Evolutionary conservation across 805 yeast species (phyloP).

Genomic region (Wickerhamomyces alni): DNA sequence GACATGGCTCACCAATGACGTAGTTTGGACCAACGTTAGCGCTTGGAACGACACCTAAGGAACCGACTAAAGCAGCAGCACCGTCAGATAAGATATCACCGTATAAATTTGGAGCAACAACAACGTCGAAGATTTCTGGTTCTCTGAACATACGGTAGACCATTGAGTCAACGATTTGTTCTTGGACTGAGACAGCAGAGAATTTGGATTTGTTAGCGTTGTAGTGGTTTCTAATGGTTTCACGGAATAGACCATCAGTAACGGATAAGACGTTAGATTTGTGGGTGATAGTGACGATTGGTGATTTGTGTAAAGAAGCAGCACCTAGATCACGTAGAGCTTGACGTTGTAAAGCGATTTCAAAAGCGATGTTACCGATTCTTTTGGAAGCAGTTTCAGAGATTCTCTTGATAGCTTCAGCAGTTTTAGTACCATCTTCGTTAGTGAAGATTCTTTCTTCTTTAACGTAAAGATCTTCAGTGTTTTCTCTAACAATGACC

Average conservation of each 20-base stretch:
- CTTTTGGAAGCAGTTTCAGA: conserved; percentile 78
- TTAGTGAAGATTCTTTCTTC: conserved; percentile 75
- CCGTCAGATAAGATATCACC: conserved; percentile 97
- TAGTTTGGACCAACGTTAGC: conserved; percentile 96
- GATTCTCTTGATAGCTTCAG: conserved; percentile 97
- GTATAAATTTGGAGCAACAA: conserved; percentile 96
- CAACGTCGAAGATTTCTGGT: conserved; percentile 95
- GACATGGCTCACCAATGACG: conserved; percentile 99
- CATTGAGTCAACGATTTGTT: conserved; percentile 99
- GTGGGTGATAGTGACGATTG: conserved; percentile 88
- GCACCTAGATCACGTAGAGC: conserved; percentile 61
- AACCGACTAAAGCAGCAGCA: conserved; percentile 97
- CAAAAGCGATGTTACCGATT: conserved; percentile 87
- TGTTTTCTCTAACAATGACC: conserved; percentile 98
- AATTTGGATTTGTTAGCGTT: conserved; percentile 52
- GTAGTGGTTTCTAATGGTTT: conserved; percentile 47
- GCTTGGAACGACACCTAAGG: conserved; percentile 95
- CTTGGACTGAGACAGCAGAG: conserved; percentile 63
- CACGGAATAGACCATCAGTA: conserved; percentile 95
- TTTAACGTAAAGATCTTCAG: conserved; percentile 95
- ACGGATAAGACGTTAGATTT: conserved; percentile 91
- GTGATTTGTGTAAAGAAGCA: conserved; percentile 43
- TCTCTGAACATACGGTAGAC: conserved; percentile 98
- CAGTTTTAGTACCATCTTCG: conserved; percentile 81
- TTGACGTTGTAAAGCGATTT: conserved; percentile 90